Percentiles rank a stretch among this genome's conserved stretches.
Conservation (phyloP, 768 basidiomycete species). For the Auriscalpium microsporum region DNA sequence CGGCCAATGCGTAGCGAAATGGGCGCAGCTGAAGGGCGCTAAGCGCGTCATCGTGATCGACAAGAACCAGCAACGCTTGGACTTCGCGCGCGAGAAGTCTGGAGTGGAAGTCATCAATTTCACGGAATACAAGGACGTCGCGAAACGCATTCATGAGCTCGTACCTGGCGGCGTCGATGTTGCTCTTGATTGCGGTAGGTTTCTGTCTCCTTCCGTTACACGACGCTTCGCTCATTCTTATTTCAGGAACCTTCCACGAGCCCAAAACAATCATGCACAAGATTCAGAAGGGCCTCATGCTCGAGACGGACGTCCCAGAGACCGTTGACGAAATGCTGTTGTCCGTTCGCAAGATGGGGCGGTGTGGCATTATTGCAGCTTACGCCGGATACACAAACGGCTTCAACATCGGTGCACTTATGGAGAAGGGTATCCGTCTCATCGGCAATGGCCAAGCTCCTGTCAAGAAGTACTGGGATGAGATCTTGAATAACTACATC, state of each 20-base stretch:
- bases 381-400: constrained; percentile 63
- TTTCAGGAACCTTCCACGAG: constrained; percentile 54
- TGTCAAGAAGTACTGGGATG: constrained; percentile 66
- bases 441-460: constrained; percentile 74
- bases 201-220: constrained; percentile 12
- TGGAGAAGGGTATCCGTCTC: constrained; percentile 68
- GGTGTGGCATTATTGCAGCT: constrained; percentile 56
- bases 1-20: constrained; percentile 52
- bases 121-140: constrained; percentile 38
- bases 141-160: constrained; percentile 48
- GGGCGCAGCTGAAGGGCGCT: constrained; percentile 61
- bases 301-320: constrained; percentile 69
- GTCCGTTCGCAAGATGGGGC: constrained; percentile 40
- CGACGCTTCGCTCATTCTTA: not conserved
- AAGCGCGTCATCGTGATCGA: constrained; percentile 68
- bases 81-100: constrained; percentile 34
- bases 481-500: constrained; percentile 58
- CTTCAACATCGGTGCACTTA: constrained; percentile 63
- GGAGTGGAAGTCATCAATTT: constrained; percentile 55
- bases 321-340: constrained; percentile 46
- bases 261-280: constrained; percentile 60
- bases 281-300: constrained; percentile 59
- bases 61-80: constrained; percentile 41
- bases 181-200: constrained; percentile 41
- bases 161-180: constrained; percentile 60